These are phyloP conservation scores for Tulasnella sp. DNA, from an alignment of 768 basidiomycete genomes.

Conservation along the genomic window DNA sequence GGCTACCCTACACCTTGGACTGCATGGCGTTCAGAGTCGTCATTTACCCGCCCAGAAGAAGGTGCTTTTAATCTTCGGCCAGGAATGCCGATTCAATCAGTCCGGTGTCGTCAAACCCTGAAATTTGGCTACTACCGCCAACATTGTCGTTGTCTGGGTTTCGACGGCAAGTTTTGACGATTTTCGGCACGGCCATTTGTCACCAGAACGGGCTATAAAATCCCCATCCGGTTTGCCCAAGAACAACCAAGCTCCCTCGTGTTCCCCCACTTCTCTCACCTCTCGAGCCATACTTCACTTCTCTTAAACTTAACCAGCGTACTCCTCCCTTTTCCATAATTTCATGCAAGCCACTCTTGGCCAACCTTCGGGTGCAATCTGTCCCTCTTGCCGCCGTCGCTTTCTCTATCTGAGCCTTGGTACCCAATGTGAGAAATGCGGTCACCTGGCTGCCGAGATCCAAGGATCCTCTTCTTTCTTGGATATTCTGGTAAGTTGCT, in stretches of 20 bases:
- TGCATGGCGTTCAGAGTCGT: background rate
- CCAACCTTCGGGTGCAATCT: background rate
- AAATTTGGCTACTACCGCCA: background rate
- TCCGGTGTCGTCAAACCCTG: background rate
- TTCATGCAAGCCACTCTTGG: background rate
- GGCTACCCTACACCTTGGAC: background rate
- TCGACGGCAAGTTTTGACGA: background rate
- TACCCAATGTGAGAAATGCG: background rate
- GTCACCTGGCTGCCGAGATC: background rate
- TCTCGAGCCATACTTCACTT: background rate
- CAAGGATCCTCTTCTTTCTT: background rate
- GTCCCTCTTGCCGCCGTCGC: background rate
- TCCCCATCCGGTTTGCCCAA: too few species aligned
- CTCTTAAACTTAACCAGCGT: too few species aligned
- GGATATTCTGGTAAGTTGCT: background rate
- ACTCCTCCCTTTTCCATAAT: background rate
- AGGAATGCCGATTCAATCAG: background rate
- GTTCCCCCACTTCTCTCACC: too few species aligned
- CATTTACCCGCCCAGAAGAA: background rate
- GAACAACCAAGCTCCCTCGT: too few species aligned
- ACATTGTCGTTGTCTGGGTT: background rate
- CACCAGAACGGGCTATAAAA: too few species aligned
- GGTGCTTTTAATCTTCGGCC: background rate
- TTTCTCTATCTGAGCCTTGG: background rate
- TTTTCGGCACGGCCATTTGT: too few species aligned